phyloP scores from a whole-genome alignment of 108 stramenopile species.

The Pseudonitzschia delicatissima region DNA sequence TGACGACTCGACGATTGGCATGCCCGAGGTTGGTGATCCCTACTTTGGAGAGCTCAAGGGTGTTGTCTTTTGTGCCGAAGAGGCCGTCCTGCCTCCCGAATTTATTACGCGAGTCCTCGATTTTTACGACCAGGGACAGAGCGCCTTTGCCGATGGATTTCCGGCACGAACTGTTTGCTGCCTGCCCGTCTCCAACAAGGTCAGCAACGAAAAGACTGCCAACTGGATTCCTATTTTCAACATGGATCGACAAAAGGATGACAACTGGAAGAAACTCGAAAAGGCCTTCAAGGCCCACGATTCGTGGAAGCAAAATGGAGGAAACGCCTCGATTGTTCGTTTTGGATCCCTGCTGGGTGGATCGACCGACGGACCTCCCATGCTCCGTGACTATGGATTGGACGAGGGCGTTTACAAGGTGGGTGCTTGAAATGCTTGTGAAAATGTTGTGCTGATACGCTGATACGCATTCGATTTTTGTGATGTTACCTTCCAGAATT shows the following conservation, averaged over 20 bases:
- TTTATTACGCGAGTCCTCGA: slow-evolving; percentile 31
- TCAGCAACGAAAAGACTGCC: slow-evolving; percentile 35
- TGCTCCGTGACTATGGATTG: slow-evolving; percentile 22
- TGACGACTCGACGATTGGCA: slow-evolving; percentile 29
- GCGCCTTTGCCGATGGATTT: slow-evolving; percentile 13
- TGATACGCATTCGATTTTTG: not conserved
- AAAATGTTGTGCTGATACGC: not conserved
- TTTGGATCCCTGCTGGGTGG: slow-evolving; percentile 42
- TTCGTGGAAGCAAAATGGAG: not conserved
- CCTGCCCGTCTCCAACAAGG: slow-evolving; percentile 28
- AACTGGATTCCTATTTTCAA: slow-evolving; percentile 48
- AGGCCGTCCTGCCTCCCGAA: slow-evolving; percentile 26
- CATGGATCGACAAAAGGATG: slow-evolving; percentile 22
- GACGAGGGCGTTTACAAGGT: slow-evolving; percentile 45
- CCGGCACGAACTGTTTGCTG: slow-evolving; percentile 15
- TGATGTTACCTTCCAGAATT: not conserved
- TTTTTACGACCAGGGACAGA: slow-evolving; percentile 22
- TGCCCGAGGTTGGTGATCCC: slow-evolving; percentile 34
- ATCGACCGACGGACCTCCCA: slow-evolving; percentile 25
- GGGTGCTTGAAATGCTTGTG: slow-evolving; percentile 2
- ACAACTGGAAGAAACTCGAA: slow-evolving; percentile 25
- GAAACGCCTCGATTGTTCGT: slow-evolving; percentile 20
- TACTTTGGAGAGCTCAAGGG: slow-evolving; percentile 35
- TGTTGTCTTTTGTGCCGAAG: slow-evolving; percentile 41
- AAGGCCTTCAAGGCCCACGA: slow-evolving; percentile 16